Conservation (phyloP, 1,284 basidiomycete species). For the Stereum hirsutum region DNA sequence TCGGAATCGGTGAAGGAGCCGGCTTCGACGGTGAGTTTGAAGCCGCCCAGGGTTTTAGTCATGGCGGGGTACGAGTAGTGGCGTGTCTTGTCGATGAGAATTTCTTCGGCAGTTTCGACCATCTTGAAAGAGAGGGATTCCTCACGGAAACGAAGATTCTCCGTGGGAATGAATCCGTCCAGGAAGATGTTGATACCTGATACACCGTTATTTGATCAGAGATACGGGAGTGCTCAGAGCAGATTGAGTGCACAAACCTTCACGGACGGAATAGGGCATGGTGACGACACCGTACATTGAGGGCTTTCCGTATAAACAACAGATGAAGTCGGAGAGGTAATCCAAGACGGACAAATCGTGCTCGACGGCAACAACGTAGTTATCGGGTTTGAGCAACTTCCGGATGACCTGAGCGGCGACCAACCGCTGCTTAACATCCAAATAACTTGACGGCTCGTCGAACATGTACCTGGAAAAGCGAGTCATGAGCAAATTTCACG, state of each 20-base stretch:
- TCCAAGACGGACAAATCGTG: slow-evolving; percentile 96
- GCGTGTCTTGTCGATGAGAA: slow-evolving; percentile 74
- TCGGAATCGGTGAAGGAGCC: slow-evolving; percentile 94
- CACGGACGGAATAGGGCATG: slow-evolving; percentile 93
- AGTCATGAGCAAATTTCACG: slow-evolving; percentile 1
- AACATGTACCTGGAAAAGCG: slow-evolving; percentile 74
- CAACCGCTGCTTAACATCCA: slow-evolving; percentile 91
- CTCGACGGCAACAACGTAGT: slow-evolving; percentile 94
- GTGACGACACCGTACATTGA: slow-evolving; percentile 97
- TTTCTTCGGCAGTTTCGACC: slow-evolving; percentile 87
- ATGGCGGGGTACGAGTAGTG: slow-evolving; percentile 88
- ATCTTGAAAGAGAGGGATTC: slow-evolving; percentile 95
- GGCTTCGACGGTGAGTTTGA: slow-evolving; percentile 85
- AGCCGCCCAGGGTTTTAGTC: slow-evolving; percentile 89
- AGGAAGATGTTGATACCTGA: slow-evolving; percentile 96
- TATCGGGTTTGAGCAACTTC: slow-evolving; percentile 66
- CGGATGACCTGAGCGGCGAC: slow-evolving; percentile 96
- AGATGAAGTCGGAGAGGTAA: slow-evolving; percentile 95
- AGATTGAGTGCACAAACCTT: slow-evolving; percentile 48
- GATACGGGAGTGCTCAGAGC: neutral
- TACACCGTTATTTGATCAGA: neutral
- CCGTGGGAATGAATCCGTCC: slow-evolving; percentile 96
- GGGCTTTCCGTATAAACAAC: slow-evolving; percentile 93
- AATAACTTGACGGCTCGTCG: slow-evolving; percentile 94
- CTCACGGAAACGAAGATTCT: slow-evolving; percentile 94